A percentile compares a stretch with the other conserved stretches of the same genome.
Conservation (phyloP, 2,329 filamentous ascomycete genomes). For the Stachybotrys chartarum region DNA sequence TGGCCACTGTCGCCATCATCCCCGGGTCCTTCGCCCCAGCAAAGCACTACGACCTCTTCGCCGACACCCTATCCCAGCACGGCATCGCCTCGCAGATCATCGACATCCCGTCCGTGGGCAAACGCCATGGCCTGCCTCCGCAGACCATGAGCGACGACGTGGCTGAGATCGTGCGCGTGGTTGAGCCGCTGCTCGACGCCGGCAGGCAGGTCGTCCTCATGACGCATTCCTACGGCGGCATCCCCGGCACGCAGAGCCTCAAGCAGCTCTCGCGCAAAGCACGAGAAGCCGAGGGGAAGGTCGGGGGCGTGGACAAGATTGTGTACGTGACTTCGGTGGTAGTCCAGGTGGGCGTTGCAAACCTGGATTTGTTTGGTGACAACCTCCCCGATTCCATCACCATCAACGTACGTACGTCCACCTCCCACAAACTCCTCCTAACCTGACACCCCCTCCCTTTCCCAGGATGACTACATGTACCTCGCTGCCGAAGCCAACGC, state of each 20-base stretch:
- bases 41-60: neutral
- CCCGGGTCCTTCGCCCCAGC: neutral
- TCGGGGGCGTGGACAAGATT: conserved; percentile 19
- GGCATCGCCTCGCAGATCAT: neutral
- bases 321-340: conserved; percentile 19
- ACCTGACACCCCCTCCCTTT: neutral
- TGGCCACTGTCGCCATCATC: neutral
- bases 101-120: neutral
- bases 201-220: conserved; percentile 8
- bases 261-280: conserved; percentile 18
- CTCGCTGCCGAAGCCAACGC: neutral
- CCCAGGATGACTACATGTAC: conserved; percentile 2
- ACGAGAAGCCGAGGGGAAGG: conserved; percentile 10
- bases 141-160: conserved; percentile 4
- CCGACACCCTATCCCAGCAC: neutral
- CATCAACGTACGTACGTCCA: neutral
- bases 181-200: neutral
- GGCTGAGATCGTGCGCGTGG: neutral
- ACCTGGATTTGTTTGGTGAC: neutral
- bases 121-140: neutral
- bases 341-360: conserved; percentile 5
- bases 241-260: conserved; percentile 16
- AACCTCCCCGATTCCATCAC: neutral
- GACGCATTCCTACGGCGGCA: conserved; percentile 20
- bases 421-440: neutral